Base-by-base conservation (phyloP, 2,329 filamentous ascomycete species). In the Rhynchosporium graminicola region DNA sequence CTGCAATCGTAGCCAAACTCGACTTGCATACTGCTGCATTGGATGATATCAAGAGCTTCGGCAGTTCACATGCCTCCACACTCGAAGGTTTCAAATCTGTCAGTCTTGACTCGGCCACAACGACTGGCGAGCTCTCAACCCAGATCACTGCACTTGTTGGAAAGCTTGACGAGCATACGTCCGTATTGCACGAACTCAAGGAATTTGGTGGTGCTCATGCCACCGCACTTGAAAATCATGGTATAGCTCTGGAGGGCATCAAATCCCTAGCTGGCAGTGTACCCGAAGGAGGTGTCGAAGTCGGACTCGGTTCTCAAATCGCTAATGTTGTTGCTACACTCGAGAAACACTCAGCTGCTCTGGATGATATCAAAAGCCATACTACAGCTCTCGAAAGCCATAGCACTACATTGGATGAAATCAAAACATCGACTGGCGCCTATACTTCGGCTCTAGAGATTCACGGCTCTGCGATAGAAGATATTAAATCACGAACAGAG, bases 181-280 rank as follows among this genome's bases (percentile, higher is more conserved):
- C 61, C 2, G 56, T 58, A 31, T 55, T 71, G 26, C 63, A 68
- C 1, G 68, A 68, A 15, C 55, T 70, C 10, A 70, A 65, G 52
- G 55, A 50, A 7, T 52, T 58, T 10, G 47, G 45, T 47, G 40
- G 12, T 4, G 42, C 61, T 10, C 62, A 55, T 45, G n/a, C 61
- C 4, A 46, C 31, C 12, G 55, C 61, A n/a, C 31, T 63, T 3
- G 61, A 55, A 40, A 52, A 50, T 9, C 59, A 60, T 26, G 59
- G 59, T 4, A 38, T 57, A 7, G 61, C 54, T 38, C n/a, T 63
- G 33, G 36, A 65, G 31, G 48, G 50, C 20, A 58, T 68, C 15
- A 68, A 63, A 29, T 63, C 65, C 3, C 45, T 60, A 4, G 38
- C n/a, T 54, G 28, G 1, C 1, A 20, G 47, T 12, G 52, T 31